Evolutionary conservation across 2,329 filamentous ascomycete species (phyloP), one percentile per base, ranked within the genome.

Genomic region (Fusarium sp.): DNA sequence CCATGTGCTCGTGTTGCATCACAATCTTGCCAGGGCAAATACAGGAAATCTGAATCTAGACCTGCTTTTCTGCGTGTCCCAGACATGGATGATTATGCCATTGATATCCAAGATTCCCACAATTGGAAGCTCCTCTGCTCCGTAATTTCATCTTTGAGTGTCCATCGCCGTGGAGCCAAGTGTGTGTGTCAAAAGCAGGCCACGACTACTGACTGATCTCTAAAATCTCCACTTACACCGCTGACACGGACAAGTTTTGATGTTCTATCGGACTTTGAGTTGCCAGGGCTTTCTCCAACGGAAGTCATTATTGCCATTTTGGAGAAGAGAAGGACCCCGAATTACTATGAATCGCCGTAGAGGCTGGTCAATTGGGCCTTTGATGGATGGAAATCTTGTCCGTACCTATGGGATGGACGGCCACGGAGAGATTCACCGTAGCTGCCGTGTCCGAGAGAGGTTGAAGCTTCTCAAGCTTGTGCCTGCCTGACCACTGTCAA

Each of bases 401-500:
- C 42, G 46, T 51, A n/a, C 17, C 36, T 38, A n/a, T 49, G 44
- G 24, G 24, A 51, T 31, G 42, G 55, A 29, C 42, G 53, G 31
- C 5, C 49, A 71, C 71, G 71, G 71, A 62, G 38, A 64, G 53
- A 29, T 68, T 42, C 38, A 62, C 70, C 66, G 71, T 63, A 67
- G 57, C 67, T 73, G 70, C 71, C 71, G 63, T 73, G 46, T 36
- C 51, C 22, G 35, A 36, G 11, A 46, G 4, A 16, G 16, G n/a
- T n/a, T 35, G 33, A 35, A 38, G 29, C 51, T 69, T 44, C 51
- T 55, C 51, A 57, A 57, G 53, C 31, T 56, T 56, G 14, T 24
- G 24, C 16, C 55, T 57, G 20, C 33, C 33, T n/a, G 35, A 36
- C 8, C 8, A 17, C 29, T 36, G 49, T 27, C 27, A 24, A 40